These are phyloP conservation scores for Rugosomyces carneus DNA, from an alignment of 1,284 basidiomycete species.

Conservation along the genomic window DNA sequence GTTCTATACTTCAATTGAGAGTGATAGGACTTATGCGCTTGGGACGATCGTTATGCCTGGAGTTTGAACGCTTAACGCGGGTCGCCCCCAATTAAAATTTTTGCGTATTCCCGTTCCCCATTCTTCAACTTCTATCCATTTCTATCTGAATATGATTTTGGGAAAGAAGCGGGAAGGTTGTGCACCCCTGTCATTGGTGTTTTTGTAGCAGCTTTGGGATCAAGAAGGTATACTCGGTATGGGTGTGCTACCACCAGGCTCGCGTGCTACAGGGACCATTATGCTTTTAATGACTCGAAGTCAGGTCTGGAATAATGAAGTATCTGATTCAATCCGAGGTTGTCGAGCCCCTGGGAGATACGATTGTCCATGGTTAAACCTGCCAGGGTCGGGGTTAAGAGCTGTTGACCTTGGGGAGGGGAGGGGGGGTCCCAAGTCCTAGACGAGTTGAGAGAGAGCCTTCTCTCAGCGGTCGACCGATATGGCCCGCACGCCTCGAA, in stretches of 20 bases:
- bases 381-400: neutral
- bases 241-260: neutral
- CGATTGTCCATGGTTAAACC: neutral
- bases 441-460: neutral
- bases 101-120: neutral
- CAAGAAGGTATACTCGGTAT: neutral
- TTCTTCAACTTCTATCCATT: neutral
- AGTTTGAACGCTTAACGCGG: neutral
- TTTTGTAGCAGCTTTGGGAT: neutral
- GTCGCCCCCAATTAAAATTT: neutral
- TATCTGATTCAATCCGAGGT: neutral
- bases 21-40: neutral
- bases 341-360: neutral
- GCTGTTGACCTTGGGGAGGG: neutral
- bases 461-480: neutral
- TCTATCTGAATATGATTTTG: neutral
- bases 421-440: too few relatives aligned
- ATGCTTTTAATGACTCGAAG: neutral
- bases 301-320: neutral
- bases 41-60: neutral
- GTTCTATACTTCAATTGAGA: neutral
- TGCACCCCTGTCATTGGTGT: neutral
- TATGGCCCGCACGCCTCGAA: conserved; percentile 1
- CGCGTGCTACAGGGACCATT: neutral
- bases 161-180: neutral